Conservation (phyloP, 805 yeast genomes). For the Tetrapisispora pingtungensis region DNA sequence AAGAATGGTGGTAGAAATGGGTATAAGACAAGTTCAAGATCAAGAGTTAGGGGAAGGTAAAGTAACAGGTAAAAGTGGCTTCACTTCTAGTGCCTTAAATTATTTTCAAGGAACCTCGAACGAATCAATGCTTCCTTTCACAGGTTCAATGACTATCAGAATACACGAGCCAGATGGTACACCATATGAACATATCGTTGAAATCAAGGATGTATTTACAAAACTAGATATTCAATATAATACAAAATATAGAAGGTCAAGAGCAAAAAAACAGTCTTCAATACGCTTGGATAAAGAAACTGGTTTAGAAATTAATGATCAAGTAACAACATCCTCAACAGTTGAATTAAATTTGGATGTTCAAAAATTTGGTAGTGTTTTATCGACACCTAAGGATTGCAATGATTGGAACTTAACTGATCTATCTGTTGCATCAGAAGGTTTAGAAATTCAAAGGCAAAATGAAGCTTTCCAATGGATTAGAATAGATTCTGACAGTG, state of each 20-base stretch:
- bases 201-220: conserved; percentile 72
- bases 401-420: conserved; percentile 65
- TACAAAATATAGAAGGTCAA: conserved; percentile 79
- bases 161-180: conserved; percentile 98
- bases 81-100: conserved; percentile 21
- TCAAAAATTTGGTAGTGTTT: conserved; percentile 57
- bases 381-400: conserved; percentile 51
- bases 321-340: not conserved
- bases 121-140: conserved; percentile 37
- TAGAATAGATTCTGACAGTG: conserved; percentile 94
- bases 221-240: conserved; percentile 91
- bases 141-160: conserved; percentile 94
- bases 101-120: conserved; percentile 15
- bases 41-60: conserved; percentile 37
- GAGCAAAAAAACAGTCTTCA: conserved; percentile 37
- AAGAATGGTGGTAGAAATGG: conserved; percentile 88
- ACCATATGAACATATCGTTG: conserved; percentile 95
- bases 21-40: conserved; percentile 79
- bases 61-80: conserved; percentile 21
- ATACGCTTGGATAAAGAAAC: conserved; percentile 14
- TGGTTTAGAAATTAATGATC: conserved; percentile 7
- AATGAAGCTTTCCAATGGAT: conserved; percentile 96
- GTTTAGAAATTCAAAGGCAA: conserved; percentile 23
- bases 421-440: conserved; percentile 42
- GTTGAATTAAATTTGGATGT: conserved; percentile 7